Evolutionary conservation across 805 yeast species (phyloP), one percentile per base, ranked within the genome.

Genomic region (Sugiyamaella boreocaroliniensis): DNA sequence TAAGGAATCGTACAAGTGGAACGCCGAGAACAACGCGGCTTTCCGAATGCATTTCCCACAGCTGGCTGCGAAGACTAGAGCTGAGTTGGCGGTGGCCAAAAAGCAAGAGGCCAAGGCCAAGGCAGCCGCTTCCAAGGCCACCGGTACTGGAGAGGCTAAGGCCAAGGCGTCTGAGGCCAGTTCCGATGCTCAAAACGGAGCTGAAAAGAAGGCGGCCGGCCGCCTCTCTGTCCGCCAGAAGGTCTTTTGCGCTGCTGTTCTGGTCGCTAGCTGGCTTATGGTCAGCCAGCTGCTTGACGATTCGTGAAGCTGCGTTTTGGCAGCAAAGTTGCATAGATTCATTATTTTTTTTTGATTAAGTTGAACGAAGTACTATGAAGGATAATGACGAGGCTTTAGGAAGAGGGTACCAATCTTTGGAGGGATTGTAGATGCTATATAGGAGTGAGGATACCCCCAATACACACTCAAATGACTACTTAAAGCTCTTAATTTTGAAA

Each of bases 31-130:
- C 37, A 85, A 84, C 69, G 68, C 72, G 2, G 70, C 80, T 50
- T 92, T 92, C 64, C 64, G 59, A 22, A 67, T 70, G 55, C 79
- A 83, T 26, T 92, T 90, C 65, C 86, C 89, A 15, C 49, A 50
- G 9, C 19, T 45, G 29, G 49, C 47, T 11, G 15, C 46, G 29
- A 29, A 15, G 26, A 15, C 46, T 10, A 14, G 5, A 11, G 40
- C 26, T 11, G 37, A 40, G 5, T 47, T 43, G 14, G 29, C 7
- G 2, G 3, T 11, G 8, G 18, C 20, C 19, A 42, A 29, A 5
- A 19, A 29, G 40, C 37, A 32, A n/a, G 18, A 22, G 22, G 29
- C 47, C 19, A 43, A 15, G 11, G 29, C 16, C 26, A 19, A 32
- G 40, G 22, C 26, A 41, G 45, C 37, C 18, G 26, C 20, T 8